A percentile compares a stretch with the other conserved stretches of the same genome.
Evolutionary conservation across 192 early-diverging fungal species (phyloP).

Genomic region (Coemansia sp.): DNA sequence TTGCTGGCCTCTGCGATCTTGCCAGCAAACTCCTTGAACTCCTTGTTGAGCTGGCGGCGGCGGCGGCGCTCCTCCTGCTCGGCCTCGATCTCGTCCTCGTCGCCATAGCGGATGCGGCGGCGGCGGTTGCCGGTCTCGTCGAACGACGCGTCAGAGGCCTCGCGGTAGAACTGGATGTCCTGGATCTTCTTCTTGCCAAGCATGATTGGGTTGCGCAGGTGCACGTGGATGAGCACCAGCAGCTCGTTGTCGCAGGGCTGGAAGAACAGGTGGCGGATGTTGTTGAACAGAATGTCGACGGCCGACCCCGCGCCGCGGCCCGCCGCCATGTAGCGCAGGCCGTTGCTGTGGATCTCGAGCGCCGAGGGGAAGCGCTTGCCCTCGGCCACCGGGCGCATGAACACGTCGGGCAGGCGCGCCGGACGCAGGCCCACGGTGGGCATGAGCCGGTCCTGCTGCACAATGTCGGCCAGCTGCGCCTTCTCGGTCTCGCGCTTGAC

Average conservation of each 20-base stretch:
- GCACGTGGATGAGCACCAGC: slow-evolving; percentile 93
- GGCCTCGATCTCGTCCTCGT: slow-evolving; percentile 96
- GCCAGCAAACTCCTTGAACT: slow-evolving; percentile 92
- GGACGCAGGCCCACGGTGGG: slow-evolving; percentile 78
- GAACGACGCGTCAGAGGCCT: slow-evolving; percentile 91
- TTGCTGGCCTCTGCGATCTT: slow-evolving; percentile 87
- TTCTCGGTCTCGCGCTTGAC: slow-evolving; percentile 93
- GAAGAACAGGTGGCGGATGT: slow-evolving; percentile 97
- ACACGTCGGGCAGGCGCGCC: slow-evolving; percentile 84
- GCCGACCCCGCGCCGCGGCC: slow-evolving; percentile 71
- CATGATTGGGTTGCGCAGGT: slow-evolving; percentile 97
- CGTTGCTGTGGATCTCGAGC: slow-evolving; percentile 96
- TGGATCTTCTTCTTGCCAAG: slow-evolving; percentile 97
- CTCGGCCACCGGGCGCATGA: slow-evolving; percentile 88
- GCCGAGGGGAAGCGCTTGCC: slow-evolving; percentile 94
- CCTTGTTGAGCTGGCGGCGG: slow-evolving; percentile 84
- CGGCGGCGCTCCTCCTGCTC: slow-evolving; percentile 95
- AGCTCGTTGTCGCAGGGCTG: slow-evolving; percentile 98
- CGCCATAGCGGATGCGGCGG: slow-evolving; percentile 86
- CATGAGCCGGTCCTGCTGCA: slow-evolving; percentile 90
- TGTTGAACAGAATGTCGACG: slow-evolving; percentile 97
- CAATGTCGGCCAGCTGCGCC: slow-evolving; percentile 95
- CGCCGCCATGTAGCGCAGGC: slow-evolving; percentile 86
- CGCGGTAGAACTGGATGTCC: slow-evolving; percentile 99
- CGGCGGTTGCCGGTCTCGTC: slow-evolving; percentile 97